These are phyloP conservation scores for Carpinus viminea DNA, from an alignment of 306 rosid genomes.

Conservation along the genomic window DNA sequence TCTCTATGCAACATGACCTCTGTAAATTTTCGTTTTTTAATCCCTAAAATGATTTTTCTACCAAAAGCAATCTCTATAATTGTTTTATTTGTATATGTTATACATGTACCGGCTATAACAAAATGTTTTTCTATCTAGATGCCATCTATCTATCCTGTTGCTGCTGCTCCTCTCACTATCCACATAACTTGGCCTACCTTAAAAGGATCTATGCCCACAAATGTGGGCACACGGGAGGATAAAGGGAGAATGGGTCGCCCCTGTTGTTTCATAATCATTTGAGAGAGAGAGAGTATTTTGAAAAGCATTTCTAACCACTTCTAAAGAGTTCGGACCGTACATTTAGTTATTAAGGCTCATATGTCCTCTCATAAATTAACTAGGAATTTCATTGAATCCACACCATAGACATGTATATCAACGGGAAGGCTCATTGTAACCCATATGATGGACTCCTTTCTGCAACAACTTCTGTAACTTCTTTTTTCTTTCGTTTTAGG, in stretches of 20 bases:
- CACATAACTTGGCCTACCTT: neutral
- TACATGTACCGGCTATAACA: neutral
- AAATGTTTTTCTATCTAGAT: neutral
- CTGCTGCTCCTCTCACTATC: neutral
- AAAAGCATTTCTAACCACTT: neutral
- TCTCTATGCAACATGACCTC: neutral
- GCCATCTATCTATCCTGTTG: neutral
- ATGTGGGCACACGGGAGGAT: neutral
- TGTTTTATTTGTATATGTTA: neutral
- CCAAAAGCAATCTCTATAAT: neutral
- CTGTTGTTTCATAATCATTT: neutral
- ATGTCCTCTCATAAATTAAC: neutral
- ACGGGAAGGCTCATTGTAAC: neutral
- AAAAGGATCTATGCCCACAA: neutral
- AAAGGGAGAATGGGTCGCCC: neutral
- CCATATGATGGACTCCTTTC: neutral
- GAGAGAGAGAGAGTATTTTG: neutral
- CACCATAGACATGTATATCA: neutral
- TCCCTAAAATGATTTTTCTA: no score
- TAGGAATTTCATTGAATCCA: neutral
- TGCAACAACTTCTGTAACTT: neutral
- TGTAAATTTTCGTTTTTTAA: neutral
- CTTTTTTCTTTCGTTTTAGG: neutral
- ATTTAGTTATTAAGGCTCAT: neutral
- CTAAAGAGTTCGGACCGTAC: neutral